Conservation (phyloP, 2,329 filamentous ascomycete genomes). For the Ascochyta viciae-villosae region DNA sequence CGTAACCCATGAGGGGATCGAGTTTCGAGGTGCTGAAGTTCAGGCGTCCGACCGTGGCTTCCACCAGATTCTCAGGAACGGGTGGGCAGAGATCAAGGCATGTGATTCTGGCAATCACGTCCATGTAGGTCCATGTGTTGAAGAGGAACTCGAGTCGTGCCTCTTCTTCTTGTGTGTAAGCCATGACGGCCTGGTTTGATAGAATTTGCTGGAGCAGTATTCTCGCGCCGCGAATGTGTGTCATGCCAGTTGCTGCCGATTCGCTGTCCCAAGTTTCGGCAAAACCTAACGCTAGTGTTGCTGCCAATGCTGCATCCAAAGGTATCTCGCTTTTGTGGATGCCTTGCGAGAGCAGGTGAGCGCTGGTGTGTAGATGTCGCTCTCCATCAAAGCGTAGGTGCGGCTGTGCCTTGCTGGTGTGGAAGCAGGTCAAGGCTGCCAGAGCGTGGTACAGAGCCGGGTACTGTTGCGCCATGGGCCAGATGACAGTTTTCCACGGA, state of each 20-base stretch:
- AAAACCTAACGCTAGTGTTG: slow-evolving; percentile 70
- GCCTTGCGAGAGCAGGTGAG: slow-evolving; percentile 60
- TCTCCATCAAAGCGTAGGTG: slow-evolving; percentile 65
- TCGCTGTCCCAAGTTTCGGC: slow-evolving; percentile 73
- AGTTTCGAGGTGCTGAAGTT: slow-evolving; percentile 44
- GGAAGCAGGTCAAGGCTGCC: slow-evolving; percentile 71
- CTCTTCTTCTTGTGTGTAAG: slow-evolving; percentile 40
- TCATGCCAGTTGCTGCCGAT: slow-evolving; percentile 66
- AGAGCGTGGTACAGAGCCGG: slow-evolving; percentile 71
- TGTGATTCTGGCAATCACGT: slow-evolving; percentile 72
- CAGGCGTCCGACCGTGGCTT: slow-evolving; percentile 22
- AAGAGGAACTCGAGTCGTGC: slow-evolving; percentile 68
- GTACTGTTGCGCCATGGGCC: slow-evolving; percentile 68
- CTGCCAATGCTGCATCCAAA: slow-evolving; percentile 68
- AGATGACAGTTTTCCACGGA: slow-evolving; percentile 72
- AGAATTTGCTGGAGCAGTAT: slow-evolving; percentile 66
- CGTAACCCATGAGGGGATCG: slow-evolving; percentile 73
- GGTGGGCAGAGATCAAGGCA: slow-evolving; percentile 63
- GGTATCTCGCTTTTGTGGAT: slow-evolving; percentile 65
- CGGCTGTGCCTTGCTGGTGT: slow-evolving; percentile 64
- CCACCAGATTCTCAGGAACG: slow-evolving; percentile 52
- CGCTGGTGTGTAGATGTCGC: slow-evolving; percentile 68
- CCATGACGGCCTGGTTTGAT: slow-evolving; percentile 49
- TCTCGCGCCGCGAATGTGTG: slow-evolving; percentile 70
- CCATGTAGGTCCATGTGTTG: slow-evolving; percentile 75